Evolutionary conservation across 78 protist genomes (phyloP), one percentile per base, ranked within the genome.

Genomic region (Ministeria vibrans): DNA sequence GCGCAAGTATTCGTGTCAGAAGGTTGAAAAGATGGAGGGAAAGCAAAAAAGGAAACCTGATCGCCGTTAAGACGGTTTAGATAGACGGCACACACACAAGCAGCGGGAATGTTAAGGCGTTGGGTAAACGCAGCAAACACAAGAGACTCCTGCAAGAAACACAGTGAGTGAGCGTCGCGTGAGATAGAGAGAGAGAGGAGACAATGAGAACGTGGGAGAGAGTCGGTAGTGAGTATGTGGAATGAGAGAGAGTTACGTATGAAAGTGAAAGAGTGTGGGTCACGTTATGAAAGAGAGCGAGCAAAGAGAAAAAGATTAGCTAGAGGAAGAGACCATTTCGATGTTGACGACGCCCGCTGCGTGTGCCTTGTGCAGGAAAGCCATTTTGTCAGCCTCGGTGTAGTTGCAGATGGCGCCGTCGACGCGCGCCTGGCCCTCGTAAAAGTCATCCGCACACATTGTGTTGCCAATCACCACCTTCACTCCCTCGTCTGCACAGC

Each of bases 361-460:
- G 3, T 73, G 77, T 15, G 62, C 59, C 2, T 25, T 53, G 62
- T 36, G 13, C 27, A 83, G 59, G 64, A 49, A 83, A 39, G 39
- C 86, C 42, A 83, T 55, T 43, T 83, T 83, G n/a, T 74, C 71
- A 38, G 23, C 79, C 45, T 75, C 38, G 41, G 70, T 49, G 32
- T 83, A 61, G 28, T 62, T 81, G 49, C 86, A 83, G 41, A 83
- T 83, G 59, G 86, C 86, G 63, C 86, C 86, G 59, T 83, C 86
- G 13, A 83, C 59, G 32, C 86, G 78, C n/a, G 76, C 76, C 23
- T 71, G 69, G 45, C 86, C 86, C 41, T 73, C 80, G 59, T 83
- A 83, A 44, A 75, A 83, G 49, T 83, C 86, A 11, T 83, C 80
- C 15, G 86, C 77, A 30, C 79, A 70, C 44, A 83, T 73, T 30